These are phyloP conservation scores for Coniella lustricola DNA, from an alignment of 2,329 filamentous ascomycete genomes.

Conservation along the genomic window DNA sequence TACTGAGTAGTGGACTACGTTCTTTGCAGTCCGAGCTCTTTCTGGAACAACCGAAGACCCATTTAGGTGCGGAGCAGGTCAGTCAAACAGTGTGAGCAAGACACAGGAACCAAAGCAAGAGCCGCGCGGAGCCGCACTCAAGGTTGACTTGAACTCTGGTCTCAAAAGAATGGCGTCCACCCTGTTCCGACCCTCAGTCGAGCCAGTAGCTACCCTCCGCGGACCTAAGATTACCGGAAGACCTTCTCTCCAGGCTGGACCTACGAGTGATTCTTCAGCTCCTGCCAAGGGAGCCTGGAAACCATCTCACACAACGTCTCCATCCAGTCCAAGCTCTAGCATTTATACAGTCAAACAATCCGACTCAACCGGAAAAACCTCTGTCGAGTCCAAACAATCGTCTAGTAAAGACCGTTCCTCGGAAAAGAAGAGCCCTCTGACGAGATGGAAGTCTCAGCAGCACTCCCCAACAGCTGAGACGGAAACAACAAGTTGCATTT, in stretches of 20 bases:
- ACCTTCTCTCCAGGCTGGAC: constrained; percentile 25
- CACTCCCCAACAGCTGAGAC: constrained; percentile 4
- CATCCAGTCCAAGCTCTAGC: constrained; percentile 21
- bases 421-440: constrained; percentile 23
- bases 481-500: constrained; percentile 21
- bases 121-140: not conserved
- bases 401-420: constrained; percentile 23
- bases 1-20: not conserved
- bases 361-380: constrained; percentile 30
- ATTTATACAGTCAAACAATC: constrained; percentile 17
- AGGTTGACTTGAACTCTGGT: not conserved
- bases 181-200: constrained; percentile 30
- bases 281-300: constrained; percentile 4
- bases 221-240: constrained; percentile 31
- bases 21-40: constrained; percentile 4
- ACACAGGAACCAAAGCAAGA: constrained; percentile 13
- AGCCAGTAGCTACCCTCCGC: constrained; percentile 35
- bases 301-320: constrained; percentile 16
- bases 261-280: constrained; percentile 15
- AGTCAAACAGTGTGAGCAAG: constrained; percentile 4
- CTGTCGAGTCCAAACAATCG: constrained; percentile 34
- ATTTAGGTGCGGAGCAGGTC: constrained; percentile 1
- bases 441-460: constrained; percentile 19
- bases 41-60: constrained; percentile 10
- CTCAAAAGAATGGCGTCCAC: constrained; percentile 33